Conservation (phyloP, 805 yeast species). For the Pichia occidentalis region DNA sequence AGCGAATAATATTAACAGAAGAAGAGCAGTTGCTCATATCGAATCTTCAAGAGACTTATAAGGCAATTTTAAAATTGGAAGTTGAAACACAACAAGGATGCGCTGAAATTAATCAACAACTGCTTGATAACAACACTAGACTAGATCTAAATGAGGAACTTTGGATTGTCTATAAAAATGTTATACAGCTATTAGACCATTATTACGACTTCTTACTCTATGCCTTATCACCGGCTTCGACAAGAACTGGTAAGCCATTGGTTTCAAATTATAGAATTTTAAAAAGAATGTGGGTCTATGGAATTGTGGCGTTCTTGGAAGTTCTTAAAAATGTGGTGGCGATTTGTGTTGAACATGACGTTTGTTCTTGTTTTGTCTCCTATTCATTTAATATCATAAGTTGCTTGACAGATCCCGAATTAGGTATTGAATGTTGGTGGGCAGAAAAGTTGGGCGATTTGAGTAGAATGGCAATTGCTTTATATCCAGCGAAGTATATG, state of each 20-base stretch:
- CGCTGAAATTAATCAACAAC: slow-evolving; percentile 47
- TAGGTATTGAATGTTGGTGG: slow-evolving; percentile 71
- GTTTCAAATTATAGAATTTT: slow-evolving; percentile 74
- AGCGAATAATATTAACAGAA: slow-evolving; percentile 33
- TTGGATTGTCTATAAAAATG: slow-evolving; percentile 67
- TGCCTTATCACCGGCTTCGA: slow-evolving; percentile 58
- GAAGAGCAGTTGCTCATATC: slow-evolving; percentile 64
- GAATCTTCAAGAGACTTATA: slow-evolving; percentile 68
- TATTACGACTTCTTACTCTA: slow-evolving; percentile 67
- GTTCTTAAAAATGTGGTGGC: slow-evolving; percentile 69
- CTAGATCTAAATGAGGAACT: slow-evolving; percentile 53
- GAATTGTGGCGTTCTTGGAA: slow-evolving; percentile 73
- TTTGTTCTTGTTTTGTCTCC: slow-evolving; percentile 66
- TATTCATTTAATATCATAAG: slow-evolving; percentile 60
- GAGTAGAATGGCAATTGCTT: slow-evolving; percentile 81
- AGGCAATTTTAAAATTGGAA: slow-evolving; percentile 60
- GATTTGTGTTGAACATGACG: slow-evolving; percentile 66
- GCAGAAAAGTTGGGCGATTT: slow-evolving; percentile 80
- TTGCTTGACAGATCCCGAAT: slow-evolving; percentile 45
- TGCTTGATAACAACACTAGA: slow-evolving; percentile 38
- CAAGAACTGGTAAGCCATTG: slow-evolving; percentile 70
- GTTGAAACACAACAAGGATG: slow-evolving; percentile 66
- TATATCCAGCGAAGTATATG: slow-evolving; percentile 69
- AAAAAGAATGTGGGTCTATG: slow-evolving; percentile 79
- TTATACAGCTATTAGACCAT: slow-evolving; percentile 58